Percentiles rank a stretch among this genome's conserved stretches.
Evolutionary conservation across 305 asterid species (phyloP).

Genomic region (Rubia occidens): DNA sequence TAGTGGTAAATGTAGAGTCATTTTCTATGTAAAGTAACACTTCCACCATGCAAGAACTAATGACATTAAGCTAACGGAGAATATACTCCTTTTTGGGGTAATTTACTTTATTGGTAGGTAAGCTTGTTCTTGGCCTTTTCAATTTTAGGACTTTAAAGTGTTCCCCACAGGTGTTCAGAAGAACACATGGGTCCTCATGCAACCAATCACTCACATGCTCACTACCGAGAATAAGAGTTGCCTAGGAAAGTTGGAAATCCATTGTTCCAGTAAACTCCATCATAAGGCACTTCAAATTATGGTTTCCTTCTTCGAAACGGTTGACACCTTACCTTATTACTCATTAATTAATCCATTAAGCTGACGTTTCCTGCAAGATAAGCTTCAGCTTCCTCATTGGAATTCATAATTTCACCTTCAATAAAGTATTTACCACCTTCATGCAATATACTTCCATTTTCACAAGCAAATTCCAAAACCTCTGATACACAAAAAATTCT

Average conservation of each 20-base stretch:
- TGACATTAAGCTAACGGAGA: neutral
- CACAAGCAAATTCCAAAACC: slow-evolving; percentile 80
- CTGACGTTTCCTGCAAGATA: slow-evolving; percentile 45
- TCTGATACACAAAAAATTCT: slow-evolving; percentile 57
- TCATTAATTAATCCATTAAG: slow-evolving; percentile 42
- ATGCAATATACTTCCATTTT: slow-evolving; percentile 54
- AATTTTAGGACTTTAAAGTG: neutral
- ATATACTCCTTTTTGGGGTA: neutral
- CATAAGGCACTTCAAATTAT: neutral
- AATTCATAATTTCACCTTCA: slow-evolving; percentile 44
- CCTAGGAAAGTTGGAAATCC: neutral
- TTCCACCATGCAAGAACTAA: neutral
- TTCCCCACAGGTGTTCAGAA: neutral
- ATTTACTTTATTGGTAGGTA: neutral
- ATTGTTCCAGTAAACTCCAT: neutral
- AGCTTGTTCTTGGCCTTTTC: neutral
- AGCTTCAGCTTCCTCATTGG: slow-evolving; percentile 47
- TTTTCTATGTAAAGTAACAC: neutral
- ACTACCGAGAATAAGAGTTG: neutral
- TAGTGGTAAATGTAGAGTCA: no score
- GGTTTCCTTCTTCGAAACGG: slow-evolving; percentile 41
- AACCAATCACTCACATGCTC: neutral
- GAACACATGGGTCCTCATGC: neutral
- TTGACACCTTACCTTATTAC: slow-evolving; percentile 42
- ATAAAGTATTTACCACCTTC: slow-evolving; percentile 49